Conservation (phyloP, 768 basidiomycete species). For the Hortiboletus flavorubellus region DNA sequence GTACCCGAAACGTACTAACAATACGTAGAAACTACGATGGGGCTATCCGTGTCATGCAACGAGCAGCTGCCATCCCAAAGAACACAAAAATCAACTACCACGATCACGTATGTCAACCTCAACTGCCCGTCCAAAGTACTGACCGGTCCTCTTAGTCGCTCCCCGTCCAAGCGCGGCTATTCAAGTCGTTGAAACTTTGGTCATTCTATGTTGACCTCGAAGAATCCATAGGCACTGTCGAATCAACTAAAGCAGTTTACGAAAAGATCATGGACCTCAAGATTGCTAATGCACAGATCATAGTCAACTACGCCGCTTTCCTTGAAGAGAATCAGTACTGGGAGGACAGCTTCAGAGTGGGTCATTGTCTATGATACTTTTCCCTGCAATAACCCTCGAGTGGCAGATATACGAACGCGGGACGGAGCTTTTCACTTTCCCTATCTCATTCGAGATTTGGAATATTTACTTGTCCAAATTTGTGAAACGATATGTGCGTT, state of each 20-base stretch:
- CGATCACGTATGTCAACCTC: constrained; percentile 67
- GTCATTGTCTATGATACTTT: constrained; percentile 32
- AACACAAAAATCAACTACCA: constrained; percentile 90
- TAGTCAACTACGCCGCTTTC: constrained; percentile 96
- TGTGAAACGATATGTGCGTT: constrained; percentile 87
- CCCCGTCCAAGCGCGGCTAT: constrained; percentile 83
- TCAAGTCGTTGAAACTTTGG: constrained; percentile 98
- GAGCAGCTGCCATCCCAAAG: constrained; percentile 89
- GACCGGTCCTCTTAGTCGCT: constrained; percentile 51
- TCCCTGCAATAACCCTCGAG: constrained; percentile 7
- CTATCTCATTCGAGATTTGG: constrained; percentile 98
- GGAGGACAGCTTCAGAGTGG: constrained; percentile 97
- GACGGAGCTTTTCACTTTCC: constrained; percentile 96
- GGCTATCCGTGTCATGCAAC: constrained; percentile 92
- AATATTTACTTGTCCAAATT: constrained; percentile 98
- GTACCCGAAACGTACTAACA: constrained; percentile 9
- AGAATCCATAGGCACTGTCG: constrained; percentile 93
- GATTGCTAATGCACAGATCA: constrained; percentile 97
- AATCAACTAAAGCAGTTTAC: constrained; percentile 88
- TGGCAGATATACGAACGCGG: constrained; percentile 90
- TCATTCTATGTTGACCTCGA: constrained; percentile 98
- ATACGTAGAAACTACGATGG: constrained; percentile 89
- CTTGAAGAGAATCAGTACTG: constrained; percentile 97
- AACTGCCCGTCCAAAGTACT: constrained; percentile 4
- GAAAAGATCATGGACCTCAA: constrained; percentile 95